A percentile compares a stretch with the other conserved stretches of the same genome.
phyloP scores from a whole-genome alignment of 2,329 filamentous ascomycete species.

The Cytospora piceicola region DNA sequence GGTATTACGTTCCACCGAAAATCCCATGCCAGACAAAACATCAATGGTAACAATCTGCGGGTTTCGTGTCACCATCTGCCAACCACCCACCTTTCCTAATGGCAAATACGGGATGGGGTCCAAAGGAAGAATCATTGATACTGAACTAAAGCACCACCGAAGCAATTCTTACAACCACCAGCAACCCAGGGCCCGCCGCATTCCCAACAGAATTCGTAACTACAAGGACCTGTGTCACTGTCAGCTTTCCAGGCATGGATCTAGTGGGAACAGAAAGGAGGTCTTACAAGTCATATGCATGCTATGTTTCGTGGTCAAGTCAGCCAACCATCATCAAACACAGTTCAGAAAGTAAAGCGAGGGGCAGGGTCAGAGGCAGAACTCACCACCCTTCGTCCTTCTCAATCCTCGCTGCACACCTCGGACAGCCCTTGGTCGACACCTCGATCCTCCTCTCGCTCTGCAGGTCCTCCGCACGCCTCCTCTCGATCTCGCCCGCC shows the following conservation, averaged over 20 bases:
- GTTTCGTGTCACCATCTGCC: neutral
- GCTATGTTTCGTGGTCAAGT: conserved; percentile 10
- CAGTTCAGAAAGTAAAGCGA: neutral
- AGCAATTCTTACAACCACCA: conserved; percentile 14
- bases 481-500: conserved; percentile 11
- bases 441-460: conserved; percentile 24
- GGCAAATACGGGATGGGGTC: neutral
- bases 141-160: conserved; percentile 20
- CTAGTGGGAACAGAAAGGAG: neutral
- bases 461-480: conserved; percentile 25
- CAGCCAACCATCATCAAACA: neutral
- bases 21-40: neutral
- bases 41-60: neutral
- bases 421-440: conserved; percentile 32
- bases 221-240: conserved; percentile 23
- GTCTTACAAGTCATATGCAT: conserved; percentile 34
- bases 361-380: neutral
- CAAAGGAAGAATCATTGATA: neutral
- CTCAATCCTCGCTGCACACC: conserved; percentile 31
- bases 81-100: no score
- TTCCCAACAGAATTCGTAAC: conserved; percentile 32
- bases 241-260: neutral
- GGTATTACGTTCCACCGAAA: neutral
- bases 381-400: conserved; percentile 33
- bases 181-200: conserved; percentile 19